phyloP scores from a whole-genome alignment of 2,329 filamentous ascomycete genomes.

The Pseudogymnoascus sp. region DNA sequence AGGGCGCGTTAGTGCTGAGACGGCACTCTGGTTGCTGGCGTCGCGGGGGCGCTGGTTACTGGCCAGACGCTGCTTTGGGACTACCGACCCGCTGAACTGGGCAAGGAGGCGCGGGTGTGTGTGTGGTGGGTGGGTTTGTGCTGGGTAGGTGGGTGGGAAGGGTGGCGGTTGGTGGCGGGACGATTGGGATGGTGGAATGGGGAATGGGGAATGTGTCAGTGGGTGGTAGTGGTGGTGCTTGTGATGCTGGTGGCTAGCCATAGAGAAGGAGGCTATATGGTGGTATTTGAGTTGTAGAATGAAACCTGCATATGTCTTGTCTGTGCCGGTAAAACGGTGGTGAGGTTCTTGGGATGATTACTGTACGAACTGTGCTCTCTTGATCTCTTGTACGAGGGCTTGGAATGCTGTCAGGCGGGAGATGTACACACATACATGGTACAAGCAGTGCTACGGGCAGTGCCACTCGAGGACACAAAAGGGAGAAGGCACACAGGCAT shows the following conservation, averaged over 20 bases:
- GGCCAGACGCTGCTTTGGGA: background rate
- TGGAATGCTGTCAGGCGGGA: background rate
- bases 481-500: background rate
- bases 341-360: background rate
- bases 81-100: conserved; percentile 6
- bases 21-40: conserved; percentile 4
- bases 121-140: background rate
- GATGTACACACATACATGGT: background rate
- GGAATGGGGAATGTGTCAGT: background rate
- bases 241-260: background rate
- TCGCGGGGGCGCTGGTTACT: background rate
- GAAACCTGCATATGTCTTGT: background rate
- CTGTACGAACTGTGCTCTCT: background rate
- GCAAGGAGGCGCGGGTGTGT: background rate
- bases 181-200: background rate
- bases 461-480: too few species aligned
- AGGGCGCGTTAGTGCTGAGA: conserved; percentile 2
- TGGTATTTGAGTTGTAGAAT: conserved; percentile 2
- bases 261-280: background rate
- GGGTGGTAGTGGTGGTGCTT: background rate
- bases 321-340: background rate
- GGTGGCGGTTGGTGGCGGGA: background rate
- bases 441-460: too few species aligned
- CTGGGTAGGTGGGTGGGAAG: background rate
- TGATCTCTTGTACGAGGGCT: background rate